Evolutionary conservation across 331 rosid genomes (phyloP).

Genomic region (Pyracantha coccinea): DNA sequence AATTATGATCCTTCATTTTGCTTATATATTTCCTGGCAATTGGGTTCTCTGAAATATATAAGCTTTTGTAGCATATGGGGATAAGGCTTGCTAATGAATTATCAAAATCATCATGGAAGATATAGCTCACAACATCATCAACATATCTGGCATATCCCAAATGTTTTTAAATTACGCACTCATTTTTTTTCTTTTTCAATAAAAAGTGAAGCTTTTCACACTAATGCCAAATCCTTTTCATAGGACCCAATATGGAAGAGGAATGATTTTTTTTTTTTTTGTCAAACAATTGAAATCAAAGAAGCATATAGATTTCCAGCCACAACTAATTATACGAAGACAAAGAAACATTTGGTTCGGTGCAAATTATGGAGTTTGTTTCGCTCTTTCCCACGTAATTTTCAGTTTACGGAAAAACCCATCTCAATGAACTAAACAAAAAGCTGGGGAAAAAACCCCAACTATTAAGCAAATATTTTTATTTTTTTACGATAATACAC

Average conservation of each 20-base stretch:
- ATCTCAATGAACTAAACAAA: background rate
- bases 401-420: background rate
- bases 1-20: background rate
- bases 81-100: background rate
- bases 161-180: background rate
- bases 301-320: background rate
- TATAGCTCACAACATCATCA: slow-evolving; percentile 1
- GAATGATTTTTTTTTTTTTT: background rate
- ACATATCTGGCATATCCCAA: background rate
- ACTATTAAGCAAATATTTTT: too few species aligned
- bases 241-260: background rate
- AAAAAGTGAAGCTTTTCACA: background rate
- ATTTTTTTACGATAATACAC: too few species aligned
- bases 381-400: background rate
- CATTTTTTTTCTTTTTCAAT: background rate
- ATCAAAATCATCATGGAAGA: background rate
- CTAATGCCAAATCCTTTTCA: background rate
- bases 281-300: too few species aligned
- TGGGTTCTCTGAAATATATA: background rate
- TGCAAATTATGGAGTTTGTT: background rate
- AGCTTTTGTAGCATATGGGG: background rate
- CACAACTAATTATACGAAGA: background rate
- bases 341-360: too few species aligned
- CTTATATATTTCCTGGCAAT: background rate
- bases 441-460: background rate